Conservation (phyloP, 192 early-diverging fungal genomes). For the Entomortierella parvispora region DNA sequence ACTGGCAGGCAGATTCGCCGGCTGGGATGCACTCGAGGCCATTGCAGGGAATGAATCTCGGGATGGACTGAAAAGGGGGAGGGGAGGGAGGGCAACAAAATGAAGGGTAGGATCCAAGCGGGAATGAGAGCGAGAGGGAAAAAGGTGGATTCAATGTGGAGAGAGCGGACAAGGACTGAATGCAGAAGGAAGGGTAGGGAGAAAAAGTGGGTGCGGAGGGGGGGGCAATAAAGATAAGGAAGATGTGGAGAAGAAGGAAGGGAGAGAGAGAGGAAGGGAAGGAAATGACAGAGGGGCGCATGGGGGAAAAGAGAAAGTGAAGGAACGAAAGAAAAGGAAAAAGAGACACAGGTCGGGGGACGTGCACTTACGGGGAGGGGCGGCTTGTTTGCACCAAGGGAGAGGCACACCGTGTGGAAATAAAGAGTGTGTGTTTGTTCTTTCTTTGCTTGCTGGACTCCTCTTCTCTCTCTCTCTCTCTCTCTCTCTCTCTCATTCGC, state of each 20-base stretch:
- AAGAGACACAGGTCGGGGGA: not conserved
- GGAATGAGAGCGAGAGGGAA: not conserved
- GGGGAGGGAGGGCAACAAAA: not conserved
- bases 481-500: not conserved
- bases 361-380: not conserved
- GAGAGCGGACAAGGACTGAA: no score
- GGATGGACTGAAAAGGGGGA: not conserved
- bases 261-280: not conserved
- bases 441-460: no score
- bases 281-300: not conserved
- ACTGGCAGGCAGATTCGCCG: conserved; percentile 2
- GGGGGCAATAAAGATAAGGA: not conserved
- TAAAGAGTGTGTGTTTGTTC: no score
- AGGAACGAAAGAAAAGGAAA: not conserved
- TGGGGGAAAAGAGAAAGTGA: not conserved
- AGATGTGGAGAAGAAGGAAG: not conserved
- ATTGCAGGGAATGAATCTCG: not conserved
- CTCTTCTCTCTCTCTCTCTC: not conserved
- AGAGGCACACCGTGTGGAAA: not conserved
- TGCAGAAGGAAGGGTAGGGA: not conserved
- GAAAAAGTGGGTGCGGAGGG: not conserved
- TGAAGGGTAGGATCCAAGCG: no score
- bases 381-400: no score
- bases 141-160: not conserved
- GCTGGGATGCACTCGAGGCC: conserved; percentile 13